Conservation (phyloP, 2,329 filamentous ascomycete genomes). For the Alternaria triticimaculans region DNA sequence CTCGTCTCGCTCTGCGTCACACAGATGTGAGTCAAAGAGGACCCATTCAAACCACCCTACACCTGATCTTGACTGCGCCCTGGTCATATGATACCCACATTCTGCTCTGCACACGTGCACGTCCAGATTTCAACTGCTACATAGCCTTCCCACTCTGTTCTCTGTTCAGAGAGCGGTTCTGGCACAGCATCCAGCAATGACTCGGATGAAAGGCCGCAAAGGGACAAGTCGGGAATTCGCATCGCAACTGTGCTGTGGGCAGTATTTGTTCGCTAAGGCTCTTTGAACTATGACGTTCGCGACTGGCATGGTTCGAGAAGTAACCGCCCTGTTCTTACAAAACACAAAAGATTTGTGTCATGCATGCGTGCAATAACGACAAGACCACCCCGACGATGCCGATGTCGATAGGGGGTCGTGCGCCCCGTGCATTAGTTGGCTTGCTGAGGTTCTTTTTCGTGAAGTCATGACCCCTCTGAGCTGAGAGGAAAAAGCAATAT, state of each 20-base stretch:
- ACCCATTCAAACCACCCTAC: neutral
- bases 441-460: neutral
- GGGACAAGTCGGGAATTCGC: neutral
- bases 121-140: neutral
- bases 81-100: neutral
- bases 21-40: no score
- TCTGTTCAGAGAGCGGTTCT: neutral
- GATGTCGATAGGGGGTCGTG: neutral
- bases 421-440: neutral
- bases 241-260: neutral
- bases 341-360: neutral
- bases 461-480: neutral
- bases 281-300: neutral
- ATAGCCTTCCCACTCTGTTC: neutral
- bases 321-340: neutral
- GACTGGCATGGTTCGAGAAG: neutral
- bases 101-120: neutral
- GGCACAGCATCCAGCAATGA: neutral
- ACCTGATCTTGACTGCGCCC: neutral
- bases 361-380: neutral
- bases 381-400: neutral
- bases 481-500: neutral
- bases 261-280: neutral
- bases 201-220: neutral
- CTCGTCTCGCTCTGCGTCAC: neutral